phyloP scores from a whole-genome alignment of 2,329 filamentous ascomycete species.

The Botrytis porri region DNA sequence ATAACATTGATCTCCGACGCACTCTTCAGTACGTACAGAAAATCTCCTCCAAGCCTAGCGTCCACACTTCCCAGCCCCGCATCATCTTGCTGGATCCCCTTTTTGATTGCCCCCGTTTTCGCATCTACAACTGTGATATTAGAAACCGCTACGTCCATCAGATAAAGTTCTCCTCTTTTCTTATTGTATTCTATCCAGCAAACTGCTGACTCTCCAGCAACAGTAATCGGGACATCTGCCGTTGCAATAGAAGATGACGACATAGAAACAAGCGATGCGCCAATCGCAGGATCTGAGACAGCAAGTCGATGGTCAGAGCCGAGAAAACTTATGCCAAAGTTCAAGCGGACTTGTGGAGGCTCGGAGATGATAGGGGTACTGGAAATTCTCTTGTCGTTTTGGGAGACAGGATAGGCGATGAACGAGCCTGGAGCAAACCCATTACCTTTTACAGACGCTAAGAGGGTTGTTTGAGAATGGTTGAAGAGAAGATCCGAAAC shows the following conservation, averaged over 20 bases:
- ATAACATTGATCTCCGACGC: conserved; percentile 17
- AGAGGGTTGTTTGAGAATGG: conserved; percentile 48
- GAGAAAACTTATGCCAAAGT: conserved; percentile 26
- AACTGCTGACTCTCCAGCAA: conserved; percentile 21
- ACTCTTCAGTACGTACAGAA: conserved; percentile 23
- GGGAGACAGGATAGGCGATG: conserved; percentile 21
- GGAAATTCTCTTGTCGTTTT: conserved; percentile 13
- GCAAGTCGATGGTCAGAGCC: conserved; percentile 19
- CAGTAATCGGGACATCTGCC: conserved; percentile 4
- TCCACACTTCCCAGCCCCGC: conserved; percentile 21
- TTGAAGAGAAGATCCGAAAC: conserved; percentile 60
- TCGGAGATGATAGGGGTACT: conserved; percentile 18
- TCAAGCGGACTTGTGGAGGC: conserved; percentile 18
- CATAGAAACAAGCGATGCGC: conserved; percentile 23
- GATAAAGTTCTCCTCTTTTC: conserved; percentile 20
- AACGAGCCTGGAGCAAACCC: conserved; percentile 37
- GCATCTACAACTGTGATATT: conserved; percentile 24
- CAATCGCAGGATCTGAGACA: conserved; percentile 23
- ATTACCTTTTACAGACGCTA: conserved; percentile 59
- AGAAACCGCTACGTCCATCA: conserved; percentile 19
- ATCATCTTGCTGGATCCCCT: background rate
- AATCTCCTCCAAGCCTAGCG: conserved; percentile 20
- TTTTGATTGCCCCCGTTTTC: conserved; percentile 18
- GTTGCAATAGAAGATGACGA: conserved; percentile 11
- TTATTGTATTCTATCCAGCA: conserved; percentile 25